Percentiles rank a stretch among this genome's conserved stretches.
Conservation (phyloP, 441 rosid genomes). For the Populus hybrid region DNA sequence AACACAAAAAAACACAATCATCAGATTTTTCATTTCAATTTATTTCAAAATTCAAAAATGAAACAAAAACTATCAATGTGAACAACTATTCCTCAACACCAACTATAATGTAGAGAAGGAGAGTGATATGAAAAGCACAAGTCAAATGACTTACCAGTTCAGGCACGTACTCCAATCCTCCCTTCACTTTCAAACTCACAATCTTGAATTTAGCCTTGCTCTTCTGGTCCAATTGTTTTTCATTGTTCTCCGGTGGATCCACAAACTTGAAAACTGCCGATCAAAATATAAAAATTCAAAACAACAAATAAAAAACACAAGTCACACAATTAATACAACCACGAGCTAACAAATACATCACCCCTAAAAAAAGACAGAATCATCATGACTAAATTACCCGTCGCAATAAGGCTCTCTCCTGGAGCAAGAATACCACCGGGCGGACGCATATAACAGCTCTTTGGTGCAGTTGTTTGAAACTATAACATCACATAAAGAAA, state of each 20-base stretch:
- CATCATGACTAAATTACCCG: constrained; percentile 37
- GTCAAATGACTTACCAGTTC: constrained; percentile 47
- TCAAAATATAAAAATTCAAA: neutral
- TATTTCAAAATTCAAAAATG: neutral
- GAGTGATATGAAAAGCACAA: neutral
- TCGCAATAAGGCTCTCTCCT: constrained; percentile 61
- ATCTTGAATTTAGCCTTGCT: constrained; percentile 70
- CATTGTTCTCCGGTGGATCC: constrained; percentile 65
- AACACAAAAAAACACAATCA: neutral
- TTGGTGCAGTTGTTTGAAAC: constrained; percentile 83
- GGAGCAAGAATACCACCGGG: constrained; percentile 71
- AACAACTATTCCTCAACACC: neutral
- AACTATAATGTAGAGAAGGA: neutral
- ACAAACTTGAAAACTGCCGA: constrained; percentile 69
- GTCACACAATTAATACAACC: neutral
- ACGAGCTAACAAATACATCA: neutral
- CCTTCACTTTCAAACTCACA: constrained; percentile 68
- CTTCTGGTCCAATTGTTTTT: constrained; percentile 46
- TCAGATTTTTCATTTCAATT: neutral
- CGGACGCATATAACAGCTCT: constrained; percentile 77
- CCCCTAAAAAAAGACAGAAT: neutral
- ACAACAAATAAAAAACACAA: neutral
- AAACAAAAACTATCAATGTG: neutral
- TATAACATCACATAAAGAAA: constrained; percentile 6
- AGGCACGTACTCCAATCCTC: constrained; percentile 55